A percentile compares a stretch with the other conserved stretches of the same genome.
Evolutionary conservation across 805 yeast species (phyloP).

Genomic region (Candida alai): DNA sequence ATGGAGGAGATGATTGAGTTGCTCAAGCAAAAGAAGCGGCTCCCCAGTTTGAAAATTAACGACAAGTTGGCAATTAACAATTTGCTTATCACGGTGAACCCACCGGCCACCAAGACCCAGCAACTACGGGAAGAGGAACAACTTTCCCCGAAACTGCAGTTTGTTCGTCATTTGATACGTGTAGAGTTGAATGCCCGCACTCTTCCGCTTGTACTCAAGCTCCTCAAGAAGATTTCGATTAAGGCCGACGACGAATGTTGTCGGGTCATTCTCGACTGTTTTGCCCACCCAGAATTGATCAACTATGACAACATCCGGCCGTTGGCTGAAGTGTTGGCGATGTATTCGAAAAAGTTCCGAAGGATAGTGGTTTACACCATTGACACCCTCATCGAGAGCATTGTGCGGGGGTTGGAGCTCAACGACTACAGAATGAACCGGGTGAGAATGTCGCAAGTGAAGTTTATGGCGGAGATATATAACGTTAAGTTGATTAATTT

Average conservation of each 20-base stretch:
- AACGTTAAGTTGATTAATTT: conserved; percentile 45
- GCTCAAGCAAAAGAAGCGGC: conserved; percentile 47
- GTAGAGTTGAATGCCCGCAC: conserved; percentile 44
- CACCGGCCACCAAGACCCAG: conserved; percentile 44
- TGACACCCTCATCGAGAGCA: conserved; percentile 63
- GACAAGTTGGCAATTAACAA: conserved; percentile 58
- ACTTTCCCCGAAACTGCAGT: conserved; percentile 34
- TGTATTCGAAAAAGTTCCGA: conserved; percentile 27
- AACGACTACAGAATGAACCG: conserved; percentile 59
- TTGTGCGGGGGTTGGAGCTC: conserved; percentile 61
- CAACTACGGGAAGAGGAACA: conserved; percentile 11
- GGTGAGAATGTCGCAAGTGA: conserved; percentile 56
- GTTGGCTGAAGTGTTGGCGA: conserved; percentile 45
- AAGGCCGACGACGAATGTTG: conserved; percentile 34
- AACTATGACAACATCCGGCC: conserved; percentile 51
- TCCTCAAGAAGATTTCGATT: conserved; percentile 46
- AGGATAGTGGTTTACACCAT: conserved; percentile 44
- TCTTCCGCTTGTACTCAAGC: conserved; percentile 15
- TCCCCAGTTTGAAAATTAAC: conserved; percentile 46
- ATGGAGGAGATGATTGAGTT: conserved; percentile 63
- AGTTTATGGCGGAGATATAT: conserved; percentile 56
- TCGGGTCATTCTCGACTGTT: conserved; percentile 32
- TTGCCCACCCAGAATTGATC: conserved; percentile 59
- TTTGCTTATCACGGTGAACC: conserved; percentile 51
- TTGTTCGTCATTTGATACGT: conserved; percentile 39